Evolutionary conservation across 441 rosid species (phyloP), one percentile per base, ranked within the genome.

Genomic region (Pelargonium citronellum): DNA sequence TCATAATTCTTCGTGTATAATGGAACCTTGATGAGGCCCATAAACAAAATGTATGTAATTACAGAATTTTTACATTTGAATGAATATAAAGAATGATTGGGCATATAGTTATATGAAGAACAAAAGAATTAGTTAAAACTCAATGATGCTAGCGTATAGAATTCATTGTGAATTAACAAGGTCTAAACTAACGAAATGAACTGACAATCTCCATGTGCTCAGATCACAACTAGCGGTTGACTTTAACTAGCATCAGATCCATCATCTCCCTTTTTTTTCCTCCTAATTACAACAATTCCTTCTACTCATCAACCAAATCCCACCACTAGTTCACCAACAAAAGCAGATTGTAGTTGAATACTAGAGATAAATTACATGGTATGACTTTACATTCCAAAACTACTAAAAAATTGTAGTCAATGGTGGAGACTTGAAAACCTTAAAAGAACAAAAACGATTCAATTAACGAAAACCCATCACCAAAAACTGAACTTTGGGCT

Each of bases 381-480:
- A 67, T 46, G 30, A 19, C 17, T 58, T 62, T 60, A 75, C 77
- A 78, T 63, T 34, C 76, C 49, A 73, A 67, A 74, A 75, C 53
- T 44, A 53, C 68, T 16, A 60, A 58, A 58, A 75, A 51, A 20
- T 44, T 6, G 43, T 55, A 69, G 69, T 66, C 66, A 72, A 81
- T 12, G 71, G 70, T 74, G 68, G 17, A 70, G 69, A 69, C 8
- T 65, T 24, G 10, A 8, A 65, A 68, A 63, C 66, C 73, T 67
- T 3, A 44, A 20, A 19, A 67, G 37, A 74, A 8, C 70, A 71
- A 64, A 27, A 69, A 69, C 69, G 6, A 27, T 60, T 43, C 76
- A 79, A 68, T 74, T 81, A 87, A 69, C 88, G 91, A 81, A 66
- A 77, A 71, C 81, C 86, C 87, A 84, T 83, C 30, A 71, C 57